Base-by-base conservation (phyloP, 495 filamentous ascomycete genomes). In the Aspergillus carlsbadensis region DNA sequence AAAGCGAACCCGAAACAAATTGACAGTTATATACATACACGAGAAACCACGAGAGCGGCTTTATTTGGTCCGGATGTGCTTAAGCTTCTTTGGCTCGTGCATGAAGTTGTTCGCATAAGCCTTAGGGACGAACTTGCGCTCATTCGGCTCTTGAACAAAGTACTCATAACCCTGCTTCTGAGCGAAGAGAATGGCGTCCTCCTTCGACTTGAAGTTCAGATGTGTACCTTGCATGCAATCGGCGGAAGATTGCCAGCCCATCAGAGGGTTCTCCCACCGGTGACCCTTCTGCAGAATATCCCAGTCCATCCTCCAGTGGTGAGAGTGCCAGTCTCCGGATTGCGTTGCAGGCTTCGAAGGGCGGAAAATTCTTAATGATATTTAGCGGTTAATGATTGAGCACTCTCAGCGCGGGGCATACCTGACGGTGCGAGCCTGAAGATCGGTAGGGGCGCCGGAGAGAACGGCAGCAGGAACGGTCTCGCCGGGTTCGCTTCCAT, bases 91-190 rank as follows among this genome's bases (percentile, higher is more conserved):
- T 10, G 87, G 77, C 49, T 84, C 83, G 75, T 96, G 88, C 63
- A 90, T 58, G 71, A 98, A 99, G 78, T 98, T 96, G 72, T 95
- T 94, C 33, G 94, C 92, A 73, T 99, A 99, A 42, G 89, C 87
- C 80, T 99, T 98, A 39, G 92, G 89, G 10, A 86, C 79, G 56
- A 96, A 86, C 57, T 83, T 85, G 69, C 94, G 81, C 76, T 84
- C 83, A 65, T 96, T 97, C 5, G 92, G 93, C 76, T 98, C 94
- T 78, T 98, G 94, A 18, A 98, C 90, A 72, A 96, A 97, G 72
- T 97, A 99, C 66, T 98, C 93, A 68, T 98, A 99, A 34, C 95
- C 94, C 69, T 99, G 95, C 82, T 96, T 99, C 78, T 96, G 87
- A 17, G 94, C 94, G 65, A 99, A 99, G 15, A 78, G 70, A 60